Percentiles rank a stretch among this genome's conserved stretches.
phyloP scores from a whole-genome alignment of 2,329 filamentous ascomycete species.

The Pestalotiopsis sp. region DNA sequence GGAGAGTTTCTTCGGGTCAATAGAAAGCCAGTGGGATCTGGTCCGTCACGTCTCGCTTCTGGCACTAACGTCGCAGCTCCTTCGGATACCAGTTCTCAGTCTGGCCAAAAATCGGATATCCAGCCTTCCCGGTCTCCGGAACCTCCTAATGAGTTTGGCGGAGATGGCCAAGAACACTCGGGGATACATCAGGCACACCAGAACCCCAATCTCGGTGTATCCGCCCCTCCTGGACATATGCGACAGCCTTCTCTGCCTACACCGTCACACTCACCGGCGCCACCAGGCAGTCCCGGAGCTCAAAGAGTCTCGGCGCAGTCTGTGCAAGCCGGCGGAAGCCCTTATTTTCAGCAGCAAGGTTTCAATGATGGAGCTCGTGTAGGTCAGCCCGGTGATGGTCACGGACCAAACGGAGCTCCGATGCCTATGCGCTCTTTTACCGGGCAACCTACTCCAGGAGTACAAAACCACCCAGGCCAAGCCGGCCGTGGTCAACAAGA shows the following conservation, averaged over 20 bases:
- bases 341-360: neutral
- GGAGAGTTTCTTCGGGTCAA: conserved; percentile 22
- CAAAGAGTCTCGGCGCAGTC: neutral
- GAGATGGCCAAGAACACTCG: conserved; percentile 22
- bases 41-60: conserved; percentile 21
- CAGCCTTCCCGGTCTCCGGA: conserved; percentile 11
- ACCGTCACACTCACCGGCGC: conserved; percentile 24
- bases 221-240: conserved; percentile 21
- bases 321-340: neutral
- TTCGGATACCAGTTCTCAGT: neutral
- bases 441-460: neutral
- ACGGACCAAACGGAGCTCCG: neutral
- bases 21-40: conserved; percentile 34
- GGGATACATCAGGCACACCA: conserved; percentile 24
- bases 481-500: conserved; percentile 1
- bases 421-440: neutral
- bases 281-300: neutral
- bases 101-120: neutral
- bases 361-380: neutral
- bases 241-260: conserved; percentile 30
- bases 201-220: conserved; percentile 19
- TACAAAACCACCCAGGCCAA: neutral
- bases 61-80: conserved; percentile 15
- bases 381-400: neutral
- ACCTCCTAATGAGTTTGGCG: conserved; percentile 17